Conservation (phyloP, 306 rosid species). For the Castanopsis chinensis region DNA sequence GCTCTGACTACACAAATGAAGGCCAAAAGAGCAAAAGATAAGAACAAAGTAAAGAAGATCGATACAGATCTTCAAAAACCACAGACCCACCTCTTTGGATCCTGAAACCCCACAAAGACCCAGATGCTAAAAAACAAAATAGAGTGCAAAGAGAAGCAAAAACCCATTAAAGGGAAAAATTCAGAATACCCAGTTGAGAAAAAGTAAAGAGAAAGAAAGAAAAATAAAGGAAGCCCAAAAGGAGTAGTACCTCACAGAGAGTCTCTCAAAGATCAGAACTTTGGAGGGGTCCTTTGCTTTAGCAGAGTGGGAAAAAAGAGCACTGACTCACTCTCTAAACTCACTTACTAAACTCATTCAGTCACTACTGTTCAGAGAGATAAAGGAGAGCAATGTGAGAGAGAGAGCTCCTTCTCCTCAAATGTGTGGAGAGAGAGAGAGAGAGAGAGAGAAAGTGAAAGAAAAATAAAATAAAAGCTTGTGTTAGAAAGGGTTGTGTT, state of each 20-base stretch:
- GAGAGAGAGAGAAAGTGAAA: not conserved
- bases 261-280: constrained; percentile 43
- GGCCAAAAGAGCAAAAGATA: constrained; percentile 25
- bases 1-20: constrained; percentile 16
- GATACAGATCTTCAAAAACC: constrained; percentile 38
- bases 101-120: constrained; percentile 33
- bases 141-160: constrained; percentile 22
- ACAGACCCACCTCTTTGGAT: constrained; percentile 35
- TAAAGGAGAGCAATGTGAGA: constrained; percentile 16
- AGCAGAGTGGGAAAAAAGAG: constrained; percentile 26
- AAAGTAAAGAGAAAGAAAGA: constrained; percentile 25
- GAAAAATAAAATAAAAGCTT: not conserved
- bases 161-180: constrained; percentile 28
- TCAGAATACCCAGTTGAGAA: constrained; percentile 27
- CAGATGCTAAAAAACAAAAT: constrained; percentile 36
- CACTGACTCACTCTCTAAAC: not conserved
- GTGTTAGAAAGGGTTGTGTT: constrained; percentile 22
- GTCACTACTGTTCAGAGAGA: constrained; percentile 29
- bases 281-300: constrained; percentile 29
- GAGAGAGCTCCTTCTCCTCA: constrained; percentile 22
- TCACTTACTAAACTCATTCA: not conserved
- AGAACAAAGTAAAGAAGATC: constrained; percentile 32
- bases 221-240: constrained; percentile 28
- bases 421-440: constrained; percentile 43
- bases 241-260: constrained; percentile 31